A percentile compares a stretch with the other conserved stretches of the same genome.
Evolutionary conservation across 208 protist genomes (phyloP).

Genomic region (Eutreptiella sp.): DNA sequence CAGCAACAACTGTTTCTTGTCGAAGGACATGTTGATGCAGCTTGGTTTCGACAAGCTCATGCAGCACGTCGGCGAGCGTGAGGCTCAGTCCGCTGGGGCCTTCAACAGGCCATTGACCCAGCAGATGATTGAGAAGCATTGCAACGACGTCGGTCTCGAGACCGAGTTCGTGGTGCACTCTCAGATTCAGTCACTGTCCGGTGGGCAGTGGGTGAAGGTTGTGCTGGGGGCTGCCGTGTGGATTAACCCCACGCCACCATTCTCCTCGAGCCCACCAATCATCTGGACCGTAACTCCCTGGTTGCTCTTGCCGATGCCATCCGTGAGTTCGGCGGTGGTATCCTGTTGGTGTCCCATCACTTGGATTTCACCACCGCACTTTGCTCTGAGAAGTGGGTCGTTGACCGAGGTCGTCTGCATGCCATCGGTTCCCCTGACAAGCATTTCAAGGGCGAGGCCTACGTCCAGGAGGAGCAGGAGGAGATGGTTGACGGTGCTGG

Average conservation of each 20-base stretch:
- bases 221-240: slow-evolving; percentile 42
- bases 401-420: slow-evolving; percentile 25
- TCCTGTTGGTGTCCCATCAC: slow-evolving; percentile 26
- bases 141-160: slow-evolving; percentile 46
- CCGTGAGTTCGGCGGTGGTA: slow-evolving; percentile 18
- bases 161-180: slow-evolving; percentile 46
- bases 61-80: slow-evolving; percentile 37
- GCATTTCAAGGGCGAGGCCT: slow-evolving; percentile 17
- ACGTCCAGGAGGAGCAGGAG: slow-evolving; percentile 23
- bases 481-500: slow-evolving; percentile 24
- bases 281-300: slow-evolving; percentile 9
- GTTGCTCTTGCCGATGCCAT: slow-evolving; percentile 19
- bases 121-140: slow-evolving; percentile 46
- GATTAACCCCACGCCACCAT: slow-evolving; percentile 26
- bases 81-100: background rate
- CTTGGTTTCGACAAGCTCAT: slow-evolving; percentile 42
- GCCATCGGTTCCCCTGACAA: slow-evolving; percentile 29
- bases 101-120: slow-evolving; percentile 37
- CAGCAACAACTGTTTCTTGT: slow-evolving; percentile 23
- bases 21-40: slow-evolving; percentile 33
- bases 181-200: slow-evolving; percentile 40
- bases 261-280: slow-evolving; percentile 18
- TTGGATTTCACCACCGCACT: slow-evolving; percentile 24
- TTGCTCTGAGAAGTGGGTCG: slow-evolving; percentile 24
- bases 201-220: slow-evolving; percentile 51